phyloP scores from a whole-genome alignment of 108 stramenopile genomes.

The Nannochloropsis oceanica region DNA sequence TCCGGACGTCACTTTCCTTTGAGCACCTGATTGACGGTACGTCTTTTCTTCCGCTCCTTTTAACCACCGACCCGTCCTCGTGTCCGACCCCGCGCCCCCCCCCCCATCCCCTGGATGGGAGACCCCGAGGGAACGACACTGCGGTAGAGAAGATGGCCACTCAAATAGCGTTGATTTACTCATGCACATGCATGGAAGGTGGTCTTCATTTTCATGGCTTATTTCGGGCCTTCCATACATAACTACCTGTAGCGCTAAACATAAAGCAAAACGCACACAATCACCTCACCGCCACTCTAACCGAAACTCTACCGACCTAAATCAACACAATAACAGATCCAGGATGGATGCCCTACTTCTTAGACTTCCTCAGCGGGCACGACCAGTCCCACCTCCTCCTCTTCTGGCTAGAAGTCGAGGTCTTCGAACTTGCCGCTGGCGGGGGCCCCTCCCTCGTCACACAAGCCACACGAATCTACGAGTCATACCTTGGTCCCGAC shows the following conservation, averaged over 20 bases:
- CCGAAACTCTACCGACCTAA: too few relatives aligned
- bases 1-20: background rate
- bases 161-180: too few relatives aligned
- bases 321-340: background rate
- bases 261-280: background rate
- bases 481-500: background rate
- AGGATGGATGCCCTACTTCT: background rate
- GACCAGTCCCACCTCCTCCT: background rate
- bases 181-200: too few relatives aligned
- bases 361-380: background rate
- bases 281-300: background rate
- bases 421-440: background rate
- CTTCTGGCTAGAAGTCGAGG: background rate
- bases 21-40: background rate
- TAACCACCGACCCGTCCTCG: too few relatives aligned
- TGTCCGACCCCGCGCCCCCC: too few relatives aligned
- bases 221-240: too few relatives aligned
- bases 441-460: background rate
- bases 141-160: too few relatives aligned
- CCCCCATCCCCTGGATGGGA: too few relatives aligned
- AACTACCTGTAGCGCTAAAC: background rate
- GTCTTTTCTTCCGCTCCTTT: background rate
- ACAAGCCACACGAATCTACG: background rate
- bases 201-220: too few relatives aligned
- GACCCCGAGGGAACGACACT: too few relatives aligned